A percentile compares a stretch with the other conserved stretches of the same genome.
phyloP scores from a whole-genome alignment of 2,329 filamentous ascomycete species.

The Podosphaera leucotricha region DNA sequence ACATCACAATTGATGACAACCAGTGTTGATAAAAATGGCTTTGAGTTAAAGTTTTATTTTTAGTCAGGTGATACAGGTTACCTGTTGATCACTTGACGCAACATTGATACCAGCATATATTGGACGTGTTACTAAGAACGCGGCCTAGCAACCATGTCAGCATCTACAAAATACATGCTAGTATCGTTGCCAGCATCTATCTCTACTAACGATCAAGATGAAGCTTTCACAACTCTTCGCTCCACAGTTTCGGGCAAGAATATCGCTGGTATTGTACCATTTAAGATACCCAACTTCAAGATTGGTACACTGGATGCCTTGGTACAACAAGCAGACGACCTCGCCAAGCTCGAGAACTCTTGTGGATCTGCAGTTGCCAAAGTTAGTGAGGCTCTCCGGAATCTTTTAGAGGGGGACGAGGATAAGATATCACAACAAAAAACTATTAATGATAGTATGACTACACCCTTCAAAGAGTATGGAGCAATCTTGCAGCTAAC shows the following conservation, averaged over 20 bases:
- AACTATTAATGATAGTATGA: conserved; percentile 62
- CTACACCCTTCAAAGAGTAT: conserved; percentile 1
- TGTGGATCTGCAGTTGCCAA: conserved; percentile 71
- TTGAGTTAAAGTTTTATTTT: too few species aligned
- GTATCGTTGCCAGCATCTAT: conserved; percentile 78
- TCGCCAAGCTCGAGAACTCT: conserved; percentile 61
- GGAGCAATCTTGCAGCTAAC: conserved; percentile 2
- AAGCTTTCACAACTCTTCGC: conserved; percentile 56
- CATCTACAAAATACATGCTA: conserved; percentile 46
- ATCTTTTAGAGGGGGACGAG: conserved; percentile 16
- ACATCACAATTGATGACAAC: too few species aligned
- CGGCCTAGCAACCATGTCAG: conserved; percentile 7
- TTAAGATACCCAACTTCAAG: conserved; percentile 83
- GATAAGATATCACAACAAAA: conserved; percentile 49
- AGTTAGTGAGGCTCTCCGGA: conserved; percentile 25
- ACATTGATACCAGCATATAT: background rate
- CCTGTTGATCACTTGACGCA: background rate
- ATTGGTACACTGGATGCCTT: conserved; percentile 89
- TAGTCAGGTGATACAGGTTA: too few species aligned
- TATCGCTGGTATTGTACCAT: conserved; percentile 46
- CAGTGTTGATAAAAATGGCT: too few species aligned
- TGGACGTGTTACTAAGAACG: background rate
- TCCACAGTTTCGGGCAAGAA: conserved; percentile 50
- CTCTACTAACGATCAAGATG: conserved; percentile 55
- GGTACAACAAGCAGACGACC: conserved; percentile 87